Percentiles rank a stretch among this genome's conserved stretches.
phyloP scores from a whole-genome alignment of 768 basidiomycete species.

The Mycena capillaripes region DNA sequence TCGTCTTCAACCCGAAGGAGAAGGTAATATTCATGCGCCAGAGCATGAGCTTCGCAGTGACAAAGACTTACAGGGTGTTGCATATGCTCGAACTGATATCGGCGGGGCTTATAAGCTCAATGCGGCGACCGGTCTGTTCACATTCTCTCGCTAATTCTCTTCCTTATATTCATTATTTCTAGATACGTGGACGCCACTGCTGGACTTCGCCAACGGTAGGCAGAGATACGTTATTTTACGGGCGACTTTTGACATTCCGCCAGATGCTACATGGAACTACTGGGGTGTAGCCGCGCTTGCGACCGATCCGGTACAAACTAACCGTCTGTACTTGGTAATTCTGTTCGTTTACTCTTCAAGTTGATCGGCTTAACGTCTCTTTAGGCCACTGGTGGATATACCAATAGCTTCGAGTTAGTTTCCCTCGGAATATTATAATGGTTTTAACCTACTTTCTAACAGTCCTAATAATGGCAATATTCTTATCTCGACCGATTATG shows the following conservation, averaged over 20 bases:
- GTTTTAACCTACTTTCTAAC: constrained; percentile 54
- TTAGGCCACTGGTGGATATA: constrained; percentile 73
- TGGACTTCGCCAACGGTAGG: constrained; percentile 62
- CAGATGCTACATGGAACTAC: constrained; percentile 64
- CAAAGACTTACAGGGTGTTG: constrained; percentile 58
- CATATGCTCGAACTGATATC: constrained; percentile 78
- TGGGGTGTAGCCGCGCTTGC: constrained; percentile 76
- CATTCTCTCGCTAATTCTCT: background rate
- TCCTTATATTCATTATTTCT: background rate
- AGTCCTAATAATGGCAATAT: constrained; percentile 74
- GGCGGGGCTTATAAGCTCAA: constrained; percentile 77
- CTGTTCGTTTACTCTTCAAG: background rate
- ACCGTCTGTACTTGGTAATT: constrained; percentile 65
- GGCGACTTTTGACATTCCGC: background rate
- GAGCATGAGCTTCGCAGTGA: background rate
- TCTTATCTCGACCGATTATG: constrained; percentile 70
- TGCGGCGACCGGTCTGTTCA: constrained; percentile 48
- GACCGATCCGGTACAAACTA: constrained; percentile 70
- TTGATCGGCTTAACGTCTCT: background rate
- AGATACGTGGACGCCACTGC: constrained; percentile 72
- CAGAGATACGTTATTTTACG: background rate
- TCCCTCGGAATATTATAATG: background rate
- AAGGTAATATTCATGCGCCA: constrained; percentile 44
- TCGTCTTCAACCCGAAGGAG: constrained; percentile 73
- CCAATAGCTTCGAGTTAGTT: constrained; percentile 50